These are phyloP conservation scores for Yamagishiella unicocca DNA, from an alignment of 139 green algal genomes.

Conservation along the genomic window DNA sequence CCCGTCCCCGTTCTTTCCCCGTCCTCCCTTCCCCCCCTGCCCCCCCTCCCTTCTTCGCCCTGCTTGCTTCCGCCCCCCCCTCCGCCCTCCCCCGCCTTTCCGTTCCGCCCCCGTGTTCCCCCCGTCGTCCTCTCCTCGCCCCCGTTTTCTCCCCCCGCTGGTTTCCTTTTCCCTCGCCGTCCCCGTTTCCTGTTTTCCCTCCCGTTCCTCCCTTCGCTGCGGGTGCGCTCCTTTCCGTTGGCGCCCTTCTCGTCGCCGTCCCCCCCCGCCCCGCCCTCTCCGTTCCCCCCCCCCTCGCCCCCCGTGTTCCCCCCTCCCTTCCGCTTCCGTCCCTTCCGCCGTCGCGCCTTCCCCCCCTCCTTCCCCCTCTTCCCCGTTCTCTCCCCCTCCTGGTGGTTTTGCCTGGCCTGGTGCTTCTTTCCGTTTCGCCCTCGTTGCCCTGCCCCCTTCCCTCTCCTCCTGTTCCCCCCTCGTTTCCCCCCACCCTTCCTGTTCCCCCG, in stretches of 20 bases:
- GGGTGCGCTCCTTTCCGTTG: neutral
- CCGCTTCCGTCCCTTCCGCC: neutral
- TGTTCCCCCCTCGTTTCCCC: neutral
- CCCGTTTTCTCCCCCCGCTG: neutral
- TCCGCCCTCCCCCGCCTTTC: neutral
- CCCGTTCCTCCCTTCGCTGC: neutral
- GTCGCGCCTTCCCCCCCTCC: neutral
- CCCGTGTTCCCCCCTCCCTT: neutral
- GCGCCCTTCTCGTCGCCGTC: neutral
- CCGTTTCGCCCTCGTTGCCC: neutral
- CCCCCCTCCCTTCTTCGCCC: neutral
- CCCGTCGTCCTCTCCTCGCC: neutral
- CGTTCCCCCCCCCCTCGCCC: neutral
- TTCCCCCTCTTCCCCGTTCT: neutral
- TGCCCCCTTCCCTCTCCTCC: neutral
- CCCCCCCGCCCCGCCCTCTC: neutral
- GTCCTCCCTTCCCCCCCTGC: neutral
- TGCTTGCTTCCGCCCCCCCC: neutral
- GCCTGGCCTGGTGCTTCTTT: neutral
- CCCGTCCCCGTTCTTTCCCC: neutral
- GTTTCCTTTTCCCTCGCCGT: neutral
- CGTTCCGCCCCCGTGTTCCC: neutral
- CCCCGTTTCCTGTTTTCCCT: neutral
- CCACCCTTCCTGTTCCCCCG: neutral
- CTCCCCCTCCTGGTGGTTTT: too few species aligned